These are phyloP conservation scores for Ottelia alismoides DNA, from an alignment of 106 monocot genomes.

Conservation along the genomic window DNA sequence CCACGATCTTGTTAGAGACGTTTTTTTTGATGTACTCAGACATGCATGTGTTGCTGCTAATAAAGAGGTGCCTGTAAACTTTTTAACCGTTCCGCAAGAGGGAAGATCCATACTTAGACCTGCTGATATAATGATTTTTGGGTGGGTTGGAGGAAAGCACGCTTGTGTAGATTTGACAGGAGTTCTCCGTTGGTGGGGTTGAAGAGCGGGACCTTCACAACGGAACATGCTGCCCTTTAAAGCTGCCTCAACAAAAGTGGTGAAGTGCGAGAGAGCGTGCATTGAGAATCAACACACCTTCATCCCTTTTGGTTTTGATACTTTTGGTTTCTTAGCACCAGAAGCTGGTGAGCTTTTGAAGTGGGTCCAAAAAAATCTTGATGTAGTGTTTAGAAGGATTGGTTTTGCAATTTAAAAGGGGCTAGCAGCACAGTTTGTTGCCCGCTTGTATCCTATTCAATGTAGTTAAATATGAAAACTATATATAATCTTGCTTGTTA, in stretches of 20 bases:
- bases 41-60: slow-evolving; percentile 1
- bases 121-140: background rate
- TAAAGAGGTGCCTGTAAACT: background rate
- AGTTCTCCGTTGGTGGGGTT: background rate
- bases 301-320: background rate
- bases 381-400: background rate
- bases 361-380: background rate
- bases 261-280: background rate
- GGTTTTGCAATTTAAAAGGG: background rate
- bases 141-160: background rate
- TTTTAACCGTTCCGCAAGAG: background rate
- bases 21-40: background rate
- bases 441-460: background rate
- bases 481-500: no score
- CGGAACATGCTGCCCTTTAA: background rate
- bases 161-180: background rate
- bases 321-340: background rate
- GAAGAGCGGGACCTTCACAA: background rate
- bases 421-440: background rate
- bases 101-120: background rate
- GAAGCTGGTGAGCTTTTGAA: background rate
- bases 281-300: background rate
- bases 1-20: background rate
- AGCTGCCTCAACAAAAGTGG: background rate
- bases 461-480: no score